phyloP scores from a whole-genome alignment of 2,329 filamentous ascomycete genomes.

The Aspergillus neotritici region DNA sequence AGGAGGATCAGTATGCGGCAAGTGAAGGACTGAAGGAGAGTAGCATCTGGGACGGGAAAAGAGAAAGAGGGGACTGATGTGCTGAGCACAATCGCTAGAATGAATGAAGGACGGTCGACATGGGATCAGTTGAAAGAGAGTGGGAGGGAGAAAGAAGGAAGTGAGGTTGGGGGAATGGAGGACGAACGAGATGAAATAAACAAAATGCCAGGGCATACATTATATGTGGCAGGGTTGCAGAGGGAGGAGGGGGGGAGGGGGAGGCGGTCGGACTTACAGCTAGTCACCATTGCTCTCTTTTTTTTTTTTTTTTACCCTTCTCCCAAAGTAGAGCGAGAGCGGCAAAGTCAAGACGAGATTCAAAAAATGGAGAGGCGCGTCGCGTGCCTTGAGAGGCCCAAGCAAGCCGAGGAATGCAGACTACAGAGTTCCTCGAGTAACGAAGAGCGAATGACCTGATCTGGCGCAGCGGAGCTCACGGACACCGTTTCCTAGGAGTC shows the following conservation, averaged over 20 bases:
- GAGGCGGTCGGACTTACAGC: conserved; percentile 34
- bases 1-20: neutral
- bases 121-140: conserved; percentile 14
- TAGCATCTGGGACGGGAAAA: too few species aligned
- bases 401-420: conserved; percentile 40
- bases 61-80: conserved; percentile 10
- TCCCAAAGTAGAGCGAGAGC: conserved; percentile 17
- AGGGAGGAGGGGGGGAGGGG: conserved; percentile 13
- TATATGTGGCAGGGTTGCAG: too few species aligned
- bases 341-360: conserved; percentile 8
- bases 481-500: conserved; percentile 15
- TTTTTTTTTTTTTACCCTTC: too few species aligned
- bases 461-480: neutral
- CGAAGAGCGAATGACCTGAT: conserved; percentile 17
- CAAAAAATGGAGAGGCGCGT: conserved; percentile 25
- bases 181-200: conserved; percentile 38
- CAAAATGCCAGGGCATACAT: conserved; percentile 30
- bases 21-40: conserved; percentile 2
- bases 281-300: conserved; percentile 32
- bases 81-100: conserved; percentile 10
- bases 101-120: conserved; percentile 19
- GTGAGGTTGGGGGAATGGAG: conserved; percentile 26
- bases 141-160: conserved; percentile 19
- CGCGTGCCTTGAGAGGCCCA: conserved; percentile 32
- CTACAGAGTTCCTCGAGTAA: conserved; percentile 35